These are phyloP conservation scores for Lipomyces starkeyi DNA, from an alignment of 805 yeast species.

Conservation along the genomic window DNA sequence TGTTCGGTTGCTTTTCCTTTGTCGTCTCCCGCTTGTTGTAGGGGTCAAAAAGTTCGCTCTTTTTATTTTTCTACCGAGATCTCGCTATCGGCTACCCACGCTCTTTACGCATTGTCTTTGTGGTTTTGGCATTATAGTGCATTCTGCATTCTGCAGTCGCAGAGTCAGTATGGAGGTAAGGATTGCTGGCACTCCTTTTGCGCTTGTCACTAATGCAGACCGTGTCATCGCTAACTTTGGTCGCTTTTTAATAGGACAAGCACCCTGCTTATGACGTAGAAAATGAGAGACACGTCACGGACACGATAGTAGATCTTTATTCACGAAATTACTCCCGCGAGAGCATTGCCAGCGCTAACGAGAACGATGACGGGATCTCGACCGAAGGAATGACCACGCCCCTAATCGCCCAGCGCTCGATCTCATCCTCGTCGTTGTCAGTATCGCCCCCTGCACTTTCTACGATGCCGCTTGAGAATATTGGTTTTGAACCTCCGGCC, in stretches of 20 bases:
- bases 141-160: background rate
- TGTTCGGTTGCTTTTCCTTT: background rate
- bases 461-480: slow-evolving; percentile 26
- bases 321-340: slow-evolving; percentile 2
- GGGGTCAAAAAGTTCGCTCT: background rate
- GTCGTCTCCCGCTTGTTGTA: background rate
- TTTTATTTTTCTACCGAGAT: background rate
- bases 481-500: slow-evolving; percentile 39
- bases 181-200: background rate
- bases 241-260: background rate
- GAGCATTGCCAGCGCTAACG: background rate
- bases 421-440: slow-evolving; percentile 15
- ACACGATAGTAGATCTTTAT: slow-evolving; percentile 18
- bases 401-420: background rate
- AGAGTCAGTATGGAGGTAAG: background rate
- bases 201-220: background rate
- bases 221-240: background rate
- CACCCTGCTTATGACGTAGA: background rate
- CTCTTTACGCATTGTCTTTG: background rate
- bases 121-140: background rate
- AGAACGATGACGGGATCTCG: slow-evolving; percentile 2
- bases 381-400: background rate
- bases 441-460: slow-evolving; percentile 13
- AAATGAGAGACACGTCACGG: slow-evolving; percentile 13
- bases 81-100: background rate